Percentiles rank a stretch among this genome's conserved stretches.
Conservation (phyloP, 805 yeast genomes). For the Ogataea pilisensis region DNA sequence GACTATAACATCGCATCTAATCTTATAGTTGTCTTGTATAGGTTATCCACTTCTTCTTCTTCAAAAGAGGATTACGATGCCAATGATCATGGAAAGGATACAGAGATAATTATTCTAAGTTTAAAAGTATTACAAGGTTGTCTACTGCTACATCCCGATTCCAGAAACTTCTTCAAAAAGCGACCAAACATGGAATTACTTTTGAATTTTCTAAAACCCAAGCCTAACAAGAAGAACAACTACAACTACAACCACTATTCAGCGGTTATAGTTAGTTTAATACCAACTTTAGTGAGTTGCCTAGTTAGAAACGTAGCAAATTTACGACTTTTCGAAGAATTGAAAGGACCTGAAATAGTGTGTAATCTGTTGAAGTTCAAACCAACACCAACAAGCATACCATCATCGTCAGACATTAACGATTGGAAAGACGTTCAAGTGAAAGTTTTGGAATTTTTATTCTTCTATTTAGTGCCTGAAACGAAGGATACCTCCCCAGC, state of each 20-base stretch:
- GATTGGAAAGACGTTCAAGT: slow-evolving; percentile 52
- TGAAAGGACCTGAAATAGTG: slow-evolving; percentile 50
- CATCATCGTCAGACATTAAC: slow-evolving; percentile 9
- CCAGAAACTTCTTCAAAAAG: slow-evolving; percentile 46
- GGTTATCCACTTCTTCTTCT: too few relatives aligned
- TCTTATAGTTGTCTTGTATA: slow-evolving; percentile 29
- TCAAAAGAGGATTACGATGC: too few relatives aligned
- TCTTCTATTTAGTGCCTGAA: slow-evolving; percentile 68
- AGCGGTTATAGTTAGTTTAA: slow-evolving; percentile 34
- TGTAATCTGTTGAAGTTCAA: slow-evolving; percentile 39
- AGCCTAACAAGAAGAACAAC: not conserved
- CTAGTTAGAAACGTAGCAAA: slow-evolving; percentile 54
- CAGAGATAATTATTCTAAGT: slow-evolving; percentile 17
- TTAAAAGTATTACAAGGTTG: slow-evolving; percentile 53
- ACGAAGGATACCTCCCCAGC: slow-evolving; percentile 22
- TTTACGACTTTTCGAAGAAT: slow-evolving; percentile 53
- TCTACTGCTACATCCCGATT: slow-evolving; percentile 52
- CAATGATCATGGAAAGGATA: too few relatives aligned
- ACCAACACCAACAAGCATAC: not conserved
- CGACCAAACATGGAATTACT: slow-evolving; percentile 36
- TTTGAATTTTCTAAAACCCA: slow-evolving; percentile 22
- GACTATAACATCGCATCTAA: slow-evolving; percentile 45
- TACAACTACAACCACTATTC: slow-evolving; percentile 7
- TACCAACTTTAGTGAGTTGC: slow-evolving; percentile 55
- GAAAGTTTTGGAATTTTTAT: slow-evolving; percentile 62